These are phyloP conservation scores for Ogataea minuta DNA, from an alignment of 805 yeast genomes.

Conservation along the genomic window DNA sequence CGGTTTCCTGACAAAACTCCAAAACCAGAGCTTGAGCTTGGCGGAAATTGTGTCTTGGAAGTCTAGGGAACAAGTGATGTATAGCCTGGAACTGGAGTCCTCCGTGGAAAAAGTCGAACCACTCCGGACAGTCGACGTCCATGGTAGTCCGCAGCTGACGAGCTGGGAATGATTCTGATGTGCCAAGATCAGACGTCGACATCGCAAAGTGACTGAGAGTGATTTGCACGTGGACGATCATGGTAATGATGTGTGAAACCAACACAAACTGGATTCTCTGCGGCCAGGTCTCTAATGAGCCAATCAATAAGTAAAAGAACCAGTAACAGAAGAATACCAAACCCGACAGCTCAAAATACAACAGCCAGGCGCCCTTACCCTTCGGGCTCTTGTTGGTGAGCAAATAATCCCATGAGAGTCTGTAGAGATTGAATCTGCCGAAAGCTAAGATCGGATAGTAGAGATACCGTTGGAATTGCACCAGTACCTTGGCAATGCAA, in stretches of 20 bases:
- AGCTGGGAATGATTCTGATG: conserved; percentile 72
- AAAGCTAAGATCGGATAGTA: conserved; percentile 79
- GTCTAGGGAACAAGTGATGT: conserved; percentile 84
- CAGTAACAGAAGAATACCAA: conserved; percentile 69
- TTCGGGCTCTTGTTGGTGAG: conserved; percentile 75
- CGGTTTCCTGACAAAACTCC: conserved; percentile 72
- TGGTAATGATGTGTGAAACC: conserved; percentile 76
- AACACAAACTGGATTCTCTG: conserved; percentile 58
- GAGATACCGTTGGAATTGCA: conserved; percentile 65
- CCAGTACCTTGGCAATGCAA: conserved; percentile 50
- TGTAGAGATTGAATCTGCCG: conserved; percentile 82
- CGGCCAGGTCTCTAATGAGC: conserved; percentile 50
- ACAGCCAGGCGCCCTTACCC: conserved; percentile 84
- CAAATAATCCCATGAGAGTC: conserved; percentile 77
- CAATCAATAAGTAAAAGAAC: conserved; percentile 70
- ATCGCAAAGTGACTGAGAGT: conserved; percentile 89
- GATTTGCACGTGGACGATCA: conserved; percentile 93
- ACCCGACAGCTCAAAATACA: conserved; percentile 76
- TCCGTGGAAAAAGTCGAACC: conserved; percentile 90
- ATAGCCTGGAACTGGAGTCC: conserved; percentile 91
- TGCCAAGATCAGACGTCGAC: conserved; percentile 86
- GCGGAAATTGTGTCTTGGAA: conserved; percentile 86
- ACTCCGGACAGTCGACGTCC: conserved; percentile 93
- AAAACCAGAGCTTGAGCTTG: conserved; percentile 69
- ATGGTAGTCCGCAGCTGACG: conserved; percentile 86